phyloP scores from a whole-genome alignment of 23 red algal species.

The Gracilaria caudata region DNA sequence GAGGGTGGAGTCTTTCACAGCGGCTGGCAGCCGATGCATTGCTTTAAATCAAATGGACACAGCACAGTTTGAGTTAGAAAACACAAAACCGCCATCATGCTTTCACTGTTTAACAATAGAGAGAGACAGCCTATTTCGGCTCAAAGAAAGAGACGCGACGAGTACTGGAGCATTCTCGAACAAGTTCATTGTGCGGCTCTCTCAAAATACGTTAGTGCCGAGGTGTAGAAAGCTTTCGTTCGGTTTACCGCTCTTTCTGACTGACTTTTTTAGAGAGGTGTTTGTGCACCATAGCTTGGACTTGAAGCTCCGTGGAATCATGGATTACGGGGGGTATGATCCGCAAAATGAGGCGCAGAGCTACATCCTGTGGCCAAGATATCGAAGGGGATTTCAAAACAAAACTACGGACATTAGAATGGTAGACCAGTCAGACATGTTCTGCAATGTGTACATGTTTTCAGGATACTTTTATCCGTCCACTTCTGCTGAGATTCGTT shows the following conservation, averaged over 20 bases:
- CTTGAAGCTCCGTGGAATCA: conserved; percentile 40
- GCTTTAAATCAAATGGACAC: conserved; percentile 50
- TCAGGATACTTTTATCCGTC: conserved; percentile 69
- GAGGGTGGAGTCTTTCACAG: conserved; percentile 10
- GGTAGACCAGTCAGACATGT: conserved; percentile 58
- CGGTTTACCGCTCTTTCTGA: conserved; percentile 15
- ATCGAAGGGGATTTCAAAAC: conserved; percentile 36
- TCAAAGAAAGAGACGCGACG: not conserved
- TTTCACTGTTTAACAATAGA: conserved; percentile 61
- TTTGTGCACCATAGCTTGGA: conserved; percentile 22
- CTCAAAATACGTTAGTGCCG: conserved; percentile 44
- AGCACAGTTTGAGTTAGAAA: conserved; percentile 38
- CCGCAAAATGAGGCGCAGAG: conserved; percentile 4
- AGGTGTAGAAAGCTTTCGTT: conserved; percentile 39
- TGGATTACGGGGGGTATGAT: conserved; percentile 58
- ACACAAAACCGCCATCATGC: conserved; percentile 24
- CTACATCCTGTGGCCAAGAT: conserved; percentile 42
- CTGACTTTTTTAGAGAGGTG: conserved; percentile 18
- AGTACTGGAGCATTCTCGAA: not conserved
- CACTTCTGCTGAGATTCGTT: conserved; percentile 16
- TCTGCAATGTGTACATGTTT: conserved; percentile 75
- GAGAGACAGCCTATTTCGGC: not conserved
- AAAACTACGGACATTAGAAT: conserved; percentile 27
- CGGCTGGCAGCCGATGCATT: conserved; percentile 27
- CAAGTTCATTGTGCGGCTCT: conserved; percentile 17